phyloP scores from a whole-genome alignment of 768 basidiomycete species.

The Podaxis carcinomalis region DNA sequence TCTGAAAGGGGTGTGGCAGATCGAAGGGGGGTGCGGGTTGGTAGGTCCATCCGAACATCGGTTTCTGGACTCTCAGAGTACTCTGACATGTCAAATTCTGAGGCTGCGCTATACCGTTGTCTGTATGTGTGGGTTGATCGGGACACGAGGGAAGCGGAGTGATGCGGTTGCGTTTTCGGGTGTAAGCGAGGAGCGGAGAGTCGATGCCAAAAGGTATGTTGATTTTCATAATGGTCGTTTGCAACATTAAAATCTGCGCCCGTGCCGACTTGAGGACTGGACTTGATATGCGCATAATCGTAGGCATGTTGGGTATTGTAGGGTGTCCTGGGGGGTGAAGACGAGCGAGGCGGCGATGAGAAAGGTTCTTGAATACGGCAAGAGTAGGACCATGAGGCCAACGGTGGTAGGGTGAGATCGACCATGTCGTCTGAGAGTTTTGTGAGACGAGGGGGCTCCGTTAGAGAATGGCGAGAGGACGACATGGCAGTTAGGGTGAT shows the following conservation, averaged over 20 bases:
- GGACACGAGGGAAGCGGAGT: constrained; percentile 23
- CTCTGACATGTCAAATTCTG: constrained; percentile 31
- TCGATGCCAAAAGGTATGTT: constrained; percentile 21
- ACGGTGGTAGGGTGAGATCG: constrained; percentile 15
- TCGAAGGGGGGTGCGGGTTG: constrained; percentile 21
- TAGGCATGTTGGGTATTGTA: constrained; percentile 22
- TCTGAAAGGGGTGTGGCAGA: constrained; percentile 27
- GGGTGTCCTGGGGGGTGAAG: constrained; percentile 37
- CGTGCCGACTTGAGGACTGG: constrained; percentile 29
- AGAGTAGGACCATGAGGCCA: constrained; percentile 16
- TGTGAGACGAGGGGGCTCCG: constrained; percentile 17
- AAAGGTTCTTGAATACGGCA: constrained; percentile 19
- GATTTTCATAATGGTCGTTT: constrained; percentile 24
- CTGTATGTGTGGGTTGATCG: constrained; percentile 23
- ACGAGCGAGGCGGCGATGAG: constrained; percentile 33
- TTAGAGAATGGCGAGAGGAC: constrained; percentile 23
- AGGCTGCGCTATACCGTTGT: constrained; percentile 24
- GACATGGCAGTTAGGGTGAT: constrained; percentile 44
- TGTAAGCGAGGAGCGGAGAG: constrained; percentile 14
- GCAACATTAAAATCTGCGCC: constrained; percentile 19
- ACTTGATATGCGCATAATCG: constrained; percentile 27
- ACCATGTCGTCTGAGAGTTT: constrained; percentile 18
- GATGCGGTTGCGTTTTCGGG: constrained; percentile 15
- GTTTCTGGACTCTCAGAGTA: constrained; percentile 23
- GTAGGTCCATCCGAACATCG: constrained; percentile 22